Percentiles rank a stretch among this genome's conserved stretches.
Evolutionary conservation across 2,329 filamentous ascomycete genomes (phyloP).

Genomic region (Graphiopsis chlorocephala): DNA sequence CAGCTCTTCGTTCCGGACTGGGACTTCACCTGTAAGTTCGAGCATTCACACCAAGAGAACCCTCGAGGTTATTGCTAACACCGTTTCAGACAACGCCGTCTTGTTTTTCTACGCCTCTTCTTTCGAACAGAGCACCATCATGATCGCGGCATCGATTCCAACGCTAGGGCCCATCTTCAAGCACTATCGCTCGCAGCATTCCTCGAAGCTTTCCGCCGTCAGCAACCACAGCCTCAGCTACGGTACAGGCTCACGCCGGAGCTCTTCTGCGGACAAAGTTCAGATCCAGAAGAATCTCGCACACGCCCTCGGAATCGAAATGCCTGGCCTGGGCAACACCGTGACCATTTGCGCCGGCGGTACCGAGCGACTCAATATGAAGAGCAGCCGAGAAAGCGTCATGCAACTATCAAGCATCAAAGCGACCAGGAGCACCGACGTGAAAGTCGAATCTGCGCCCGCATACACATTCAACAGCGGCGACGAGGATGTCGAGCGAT

Average conservation of each 20-base stretch:
- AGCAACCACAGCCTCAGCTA: background rate
- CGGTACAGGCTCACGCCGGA: background rate
- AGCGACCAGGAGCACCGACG: conserved; percentile 1
- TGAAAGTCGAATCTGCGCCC: background rate
- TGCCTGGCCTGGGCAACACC: conserved; percentile 13
- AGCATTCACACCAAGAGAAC: too few relatives aligned
- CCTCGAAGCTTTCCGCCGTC: background rate
- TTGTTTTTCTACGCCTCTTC: conserved; percentile 14
- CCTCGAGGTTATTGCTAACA: background rate
- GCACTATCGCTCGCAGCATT: background rate
- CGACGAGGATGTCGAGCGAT: conserved; percentile 10
- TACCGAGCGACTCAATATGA: background rate
- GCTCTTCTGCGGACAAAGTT: background rate
- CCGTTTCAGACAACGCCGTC: background rate
- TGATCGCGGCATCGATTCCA: conserved; percentile 8
- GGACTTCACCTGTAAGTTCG: conserved; percentile 13
- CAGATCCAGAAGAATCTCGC: conserved; percentile 5
- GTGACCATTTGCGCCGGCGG: conserved; percentile 8
- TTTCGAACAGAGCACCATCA: conserved; percentile 13
- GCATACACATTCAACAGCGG: background rate
- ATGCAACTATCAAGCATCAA: conserved; percentile 1
- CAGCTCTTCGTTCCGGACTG: conserved; percentile 7
- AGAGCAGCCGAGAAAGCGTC: conserved; percentile 4
- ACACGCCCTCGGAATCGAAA: conserved; percentile 8
- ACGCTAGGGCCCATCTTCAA: conserved; percentile 3